phyloP scores from a whole-genome alignment of 352 stramenopile species.

The Phytopythium chamaehyphon region DNA sequence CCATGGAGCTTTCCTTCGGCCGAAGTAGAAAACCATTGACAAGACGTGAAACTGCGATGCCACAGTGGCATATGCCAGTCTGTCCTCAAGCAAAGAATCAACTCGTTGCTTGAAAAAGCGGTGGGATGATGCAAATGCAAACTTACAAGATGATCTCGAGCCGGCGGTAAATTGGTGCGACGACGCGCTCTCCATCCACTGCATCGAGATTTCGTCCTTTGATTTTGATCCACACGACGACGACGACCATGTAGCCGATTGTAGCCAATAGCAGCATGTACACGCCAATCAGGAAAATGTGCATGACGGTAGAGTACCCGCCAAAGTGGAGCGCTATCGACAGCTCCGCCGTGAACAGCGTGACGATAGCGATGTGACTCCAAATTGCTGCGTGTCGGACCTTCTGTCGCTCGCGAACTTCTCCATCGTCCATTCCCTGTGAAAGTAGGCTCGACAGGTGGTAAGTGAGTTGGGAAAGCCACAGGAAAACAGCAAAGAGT shows the following conservation, averaged over 20 bases:
- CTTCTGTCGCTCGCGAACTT: constrained; percentile 14
- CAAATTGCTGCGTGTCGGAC: constrained; percentile 23
- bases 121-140: not conserved
- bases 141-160: constrained; percentile 57
- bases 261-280: constrained; percentile 31
- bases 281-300: constrained; percentile 29
- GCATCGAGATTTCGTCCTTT: constrained; percentile 42
- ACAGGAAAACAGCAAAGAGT: constrained; percentile 31
- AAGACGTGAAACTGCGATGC: constrained; percentile 37
- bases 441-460: constrained; percentile 33
- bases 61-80: constrained; percentile 35
- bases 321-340: constrained; percentile 25
- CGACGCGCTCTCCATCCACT: constrained; percentile 34
- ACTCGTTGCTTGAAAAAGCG: not conserved
- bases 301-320: constrained; percentile 20
- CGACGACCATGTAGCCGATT: constrained; percentile 30
- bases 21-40: constrained; percentile 33
- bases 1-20: constrained; percentile 15
- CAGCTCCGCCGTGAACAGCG: constrained; percentile 31
- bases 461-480: constrained; percentile 39
- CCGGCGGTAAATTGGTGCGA: constrained; percentile 50
- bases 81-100: constrained; percentile 1
- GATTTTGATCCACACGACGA: constrained; percentile 34
- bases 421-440: constrained; percentile 37
- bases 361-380: constrained; percentile 18